Percentiles rank a stretch among this genome's conserved stretches.
phyloP scores from a whole-genome alignment of 2,329 filamentous ascomycete species.

The Trichoderma oligosporum region DNA sequence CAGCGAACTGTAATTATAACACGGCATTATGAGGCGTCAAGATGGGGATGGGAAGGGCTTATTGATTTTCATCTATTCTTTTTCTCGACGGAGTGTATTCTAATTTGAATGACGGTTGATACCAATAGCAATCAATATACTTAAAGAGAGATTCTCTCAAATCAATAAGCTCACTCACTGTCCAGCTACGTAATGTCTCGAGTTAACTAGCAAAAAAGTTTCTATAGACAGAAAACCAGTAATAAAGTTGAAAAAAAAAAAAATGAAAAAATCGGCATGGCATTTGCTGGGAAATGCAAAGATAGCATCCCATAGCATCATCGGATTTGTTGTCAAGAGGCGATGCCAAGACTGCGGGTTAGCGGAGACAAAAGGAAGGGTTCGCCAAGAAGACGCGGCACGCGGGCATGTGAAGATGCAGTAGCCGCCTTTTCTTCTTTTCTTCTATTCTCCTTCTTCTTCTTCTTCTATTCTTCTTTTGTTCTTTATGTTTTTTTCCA shows the following conservation, averaged over 20 bases:
- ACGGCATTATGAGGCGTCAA: slow-evolving; percentile 15
- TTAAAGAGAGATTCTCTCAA: not conserved
- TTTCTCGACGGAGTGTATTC: slow-evolving; percentile 8
- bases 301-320: too few relatives aligned
- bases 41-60: too few relatives aligned
- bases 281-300: too few relatives aligned
- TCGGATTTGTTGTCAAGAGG: not conserved
- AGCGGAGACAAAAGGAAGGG: slow-evolving; percentile 28
- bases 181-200: too few relatives aligned
- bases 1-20: slow-evolving; percentile 15
- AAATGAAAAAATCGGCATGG: too few relatives aligned
- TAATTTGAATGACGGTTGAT: not conserved
- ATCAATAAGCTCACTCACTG: not conserved
- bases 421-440: not conserved
- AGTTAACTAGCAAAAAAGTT: too few relatives aligned
- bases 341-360: slow-evolving; percentile 24
- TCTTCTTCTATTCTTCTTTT: not conserved
- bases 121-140: not conserved
- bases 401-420: not conserved
- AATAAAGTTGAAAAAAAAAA: not conserved
- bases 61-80: slow-evolving; percentile 1
- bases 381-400: slow-evolving; percentile 29
- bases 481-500: not conserved
- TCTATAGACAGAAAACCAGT: too few relatives aligned
- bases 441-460: not conserved